Percentiles rank a stretch among this genome's conserved stretches.
phyloP scores from a whole-genome alignment of 352 stramenopile species.

The Phytopythium litorale region DNA sequence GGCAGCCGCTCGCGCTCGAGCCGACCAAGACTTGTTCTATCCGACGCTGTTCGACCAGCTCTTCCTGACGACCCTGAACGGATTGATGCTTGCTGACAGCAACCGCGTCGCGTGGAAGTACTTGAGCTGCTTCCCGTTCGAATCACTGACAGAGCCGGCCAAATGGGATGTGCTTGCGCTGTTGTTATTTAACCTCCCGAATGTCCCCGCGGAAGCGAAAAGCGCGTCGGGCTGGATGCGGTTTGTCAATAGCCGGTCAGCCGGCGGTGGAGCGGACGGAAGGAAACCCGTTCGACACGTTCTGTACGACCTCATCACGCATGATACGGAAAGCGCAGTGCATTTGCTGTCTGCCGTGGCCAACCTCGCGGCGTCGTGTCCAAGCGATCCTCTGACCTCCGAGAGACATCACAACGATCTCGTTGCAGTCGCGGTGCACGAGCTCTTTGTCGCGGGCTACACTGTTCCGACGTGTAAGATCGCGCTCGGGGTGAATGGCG shows the following conservation, averaged over 20 bases:
- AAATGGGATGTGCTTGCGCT: slow-evolving; percentile 83
- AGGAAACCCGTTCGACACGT: slow-evolving; percentile 33
- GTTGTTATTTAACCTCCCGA: slow-evolving; percentile 69
- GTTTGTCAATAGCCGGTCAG: slow-evolving; percentile 51
- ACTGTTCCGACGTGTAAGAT: slow-evolving; percentile 43
- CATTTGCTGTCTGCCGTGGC: slow-evolving; percentile 72
- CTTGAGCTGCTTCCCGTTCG: slow-evolving; percentile 66
- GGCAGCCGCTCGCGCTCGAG: neutral
- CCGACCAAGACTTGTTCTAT: slow-evolving; percentile 43
- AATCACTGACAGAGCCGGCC: slow-evolving; percentile 58
- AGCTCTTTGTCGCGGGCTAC: slow-evolving; percentile 62
- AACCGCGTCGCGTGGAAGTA: slow-evolving; percentile 80
- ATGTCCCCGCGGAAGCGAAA: slow-evolving; percentile 57
- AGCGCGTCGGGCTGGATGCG: slow-evolving; percentile 51
- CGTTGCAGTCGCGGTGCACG: slow-evolving; percentile 53
- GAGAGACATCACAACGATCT: slow-evolving; percentile 35
- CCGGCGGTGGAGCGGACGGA: slow-evolving; percentile 23
- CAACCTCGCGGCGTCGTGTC: slow-evolving; percentile 36
- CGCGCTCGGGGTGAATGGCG: slow-evolving; percentile 42
- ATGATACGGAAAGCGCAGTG: slow-evolving; percentile 60
- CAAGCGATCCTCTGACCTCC: neutral
- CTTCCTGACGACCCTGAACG: slow-evolving; percentile 77
- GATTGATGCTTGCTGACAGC: slow-evolving; percentile 62
- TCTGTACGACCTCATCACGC: slow-evolving; percentile 55
- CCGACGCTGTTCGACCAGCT: slow-evolving; percentile 83